Conservation (phyloP, 768 basidiomycete species). For the Calocera cornea region DNA sequence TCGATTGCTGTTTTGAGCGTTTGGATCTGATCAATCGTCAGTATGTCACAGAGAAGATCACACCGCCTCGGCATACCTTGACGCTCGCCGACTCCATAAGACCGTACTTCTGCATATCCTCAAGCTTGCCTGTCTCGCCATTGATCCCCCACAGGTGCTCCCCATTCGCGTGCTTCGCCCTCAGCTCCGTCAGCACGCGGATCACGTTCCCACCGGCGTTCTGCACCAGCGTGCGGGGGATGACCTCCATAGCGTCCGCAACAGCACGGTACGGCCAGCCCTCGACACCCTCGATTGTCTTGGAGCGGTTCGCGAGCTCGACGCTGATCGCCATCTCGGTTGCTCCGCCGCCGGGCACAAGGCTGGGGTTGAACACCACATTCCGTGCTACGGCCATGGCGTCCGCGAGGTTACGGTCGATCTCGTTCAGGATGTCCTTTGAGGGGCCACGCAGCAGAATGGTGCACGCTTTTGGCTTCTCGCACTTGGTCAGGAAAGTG, state of each 20-base stretch:
- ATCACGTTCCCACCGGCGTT: conserved; percentile 94
- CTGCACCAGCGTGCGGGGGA: conserved; percentile 86
- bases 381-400: conserved; percentile 97
- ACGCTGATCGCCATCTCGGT: conserved; percentile 97
- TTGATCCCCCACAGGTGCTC: conserved; percentile 89
- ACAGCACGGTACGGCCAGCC: conserved; percentile 86
- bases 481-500: conserved; percentile 89
- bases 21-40: conserved; percentile 47
- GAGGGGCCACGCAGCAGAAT: conserved; percentile 95
- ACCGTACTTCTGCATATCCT: conserved; percentile 90
- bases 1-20: conserved; percentile 95
- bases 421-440: conserved; percentile 96
- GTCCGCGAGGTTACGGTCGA: conserved; percentile 93
- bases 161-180: conserved; percentile 90
- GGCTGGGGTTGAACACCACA: conserved; percentile 84
- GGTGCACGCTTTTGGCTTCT: conserved; percentile 87
- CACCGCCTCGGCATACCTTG: conserved; percentile 39
- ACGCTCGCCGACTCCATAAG: conserved; percentile 93
- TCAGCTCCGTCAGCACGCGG: conserved; percentile 78
- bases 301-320: conserved; percentile 51
- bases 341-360: conserved; percentile 93
- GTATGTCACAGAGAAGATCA: background rate
- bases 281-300: conserved; percentile 73
- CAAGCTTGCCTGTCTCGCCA: conserved; percentile 89
- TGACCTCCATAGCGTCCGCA: conserved; percentile 93